A percentile compares a stretch with the other conserved stretches of the same genome.
phyloP scores from a whole-genome alignment of 73 alveolate genomes.

The Paramecium tetraurelia region DNA sequence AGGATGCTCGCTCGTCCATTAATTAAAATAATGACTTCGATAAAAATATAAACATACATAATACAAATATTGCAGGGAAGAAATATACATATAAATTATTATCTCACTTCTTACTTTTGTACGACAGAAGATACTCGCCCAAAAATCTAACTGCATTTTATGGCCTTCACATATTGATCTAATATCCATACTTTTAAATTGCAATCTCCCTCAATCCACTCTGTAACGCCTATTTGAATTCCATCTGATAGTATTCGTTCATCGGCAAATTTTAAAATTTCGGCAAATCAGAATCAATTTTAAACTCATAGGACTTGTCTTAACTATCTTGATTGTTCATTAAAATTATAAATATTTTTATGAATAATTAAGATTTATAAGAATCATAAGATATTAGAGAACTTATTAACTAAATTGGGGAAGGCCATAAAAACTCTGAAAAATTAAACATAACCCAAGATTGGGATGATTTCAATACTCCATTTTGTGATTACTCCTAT shows the following conservation, averaged over 20 bases:
- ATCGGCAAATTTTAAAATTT: neutral
- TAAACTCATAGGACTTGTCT: neutral
- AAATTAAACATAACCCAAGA: too few relatives aligned
- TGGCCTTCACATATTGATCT: neutral
- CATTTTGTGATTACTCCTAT: too few relatives aligned
- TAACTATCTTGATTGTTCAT: neutral
- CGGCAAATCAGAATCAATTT: neutral
- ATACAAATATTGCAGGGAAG: neutral
- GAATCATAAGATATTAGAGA: too few relatives aligned
- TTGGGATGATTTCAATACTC: too few relatives aligned
- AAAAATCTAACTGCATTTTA: neutral
- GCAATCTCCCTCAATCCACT: neutral
- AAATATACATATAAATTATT: neutral
- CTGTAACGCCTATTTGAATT: neutral
- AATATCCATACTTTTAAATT: neutral
- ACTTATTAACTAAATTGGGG: too few relatives aligned
- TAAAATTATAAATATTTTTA: neutral
- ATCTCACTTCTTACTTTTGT: neutral
- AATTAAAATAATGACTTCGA: neutral
- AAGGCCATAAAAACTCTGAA: too few relatives aligned
- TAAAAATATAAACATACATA: neutral
- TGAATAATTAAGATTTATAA: too few relatives aligned
- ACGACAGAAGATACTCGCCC: neutral
- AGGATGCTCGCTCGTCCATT: conserved; percentile 1
- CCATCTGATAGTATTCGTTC: neutral